phyloP scores from a whole-genome alignment of 169 alveolate genomes.

The Eimeria sp. region DNA sequence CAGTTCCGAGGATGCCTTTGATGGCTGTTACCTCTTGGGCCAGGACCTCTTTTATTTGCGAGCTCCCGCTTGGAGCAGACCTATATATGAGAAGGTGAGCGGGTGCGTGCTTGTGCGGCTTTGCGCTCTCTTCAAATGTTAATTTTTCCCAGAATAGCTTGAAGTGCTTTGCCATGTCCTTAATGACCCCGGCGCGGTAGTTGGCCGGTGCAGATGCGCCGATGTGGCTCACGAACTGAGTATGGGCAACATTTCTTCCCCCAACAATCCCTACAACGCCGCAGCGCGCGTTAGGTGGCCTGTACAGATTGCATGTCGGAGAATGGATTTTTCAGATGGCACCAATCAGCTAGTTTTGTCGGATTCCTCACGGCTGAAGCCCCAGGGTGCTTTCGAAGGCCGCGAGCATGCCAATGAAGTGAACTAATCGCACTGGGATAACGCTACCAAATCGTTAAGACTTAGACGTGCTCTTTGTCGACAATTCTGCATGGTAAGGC shows the following conservation, averaged over 20 bases:
- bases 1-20: slow-evolving; percentile 23
- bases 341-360: too few relatives aligned
- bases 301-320: slow-evolving; percentile 21
- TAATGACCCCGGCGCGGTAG: slow-evolving; percentile 74
- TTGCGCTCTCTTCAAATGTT: not conserved
- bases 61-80: slow-evolving; percentile 67
- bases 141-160: slow-evolving; percentile 57
- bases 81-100: slow-evolving; percentile 63
- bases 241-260: slow-evolving; percentile 58
- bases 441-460: not conserved
- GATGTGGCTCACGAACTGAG: slow-evolving; percentile 72
- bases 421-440: not conserved
- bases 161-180: slow-evolving; percentile 67
- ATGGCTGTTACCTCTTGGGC: slow-evolving; percentile 60
- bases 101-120: slow-evolving; percentile 16
- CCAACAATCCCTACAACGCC: slow-evolving; percentile 73
- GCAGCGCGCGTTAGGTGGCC: slow-evolving; percentile 65
- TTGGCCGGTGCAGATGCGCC: slow-evolving; percentile 34
- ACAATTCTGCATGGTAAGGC: not conserved
- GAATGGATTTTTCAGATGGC: not conserved
- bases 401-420: not conserved
- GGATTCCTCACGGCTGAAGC: not conserved
- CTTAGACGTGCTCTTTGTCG: not conserved
- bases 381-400: not conserved
- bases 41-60: slow-evolving; percentile 67